A percentile compares a stretch with the other conserved stretches of the same genome.
phyloP scores from a whole-genome alignment of 106 monocot species.

The Platanthera guangdongensis region DNA sequence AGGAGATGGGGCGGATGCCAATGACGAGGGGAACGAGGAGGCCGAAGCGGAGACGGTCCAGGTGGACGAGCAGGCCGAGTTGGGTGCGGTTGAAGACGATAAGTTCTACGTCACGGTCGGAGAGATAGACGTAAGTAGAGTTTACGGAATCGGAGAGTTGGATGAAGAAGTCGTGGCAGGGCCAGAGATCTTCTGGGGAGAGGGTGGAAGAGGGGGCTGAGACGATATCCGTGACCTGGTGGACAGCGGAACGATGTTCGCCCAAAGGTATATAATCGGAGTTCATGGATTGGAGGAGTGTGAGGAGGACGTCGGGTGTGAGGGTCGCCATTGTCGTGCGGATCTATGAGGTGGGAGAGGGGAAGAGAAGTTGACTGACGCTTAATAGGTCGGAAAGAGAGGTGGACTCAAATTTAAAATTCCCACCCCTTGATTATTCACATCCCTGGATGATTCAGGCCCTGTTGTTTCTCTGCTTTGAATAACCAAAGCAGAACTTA shows the following conservation, averaged over 20 bases:
- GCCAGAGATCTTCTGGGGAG: constrained; percentile 66
- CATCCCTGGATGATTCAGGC: no score
- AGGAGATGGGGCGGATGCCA: constrained; percentile 49
- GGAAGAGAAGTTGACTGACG: background rate
- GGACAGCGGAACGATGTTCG: no score
- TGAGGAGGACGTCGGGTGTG: no score
- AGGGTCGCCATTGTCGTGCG: no score
- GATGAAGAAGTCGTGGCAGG: constrained; percentile 62
- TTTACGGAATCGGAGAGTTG: constrained; percentile 88
- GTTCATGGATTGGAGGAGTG: no score
- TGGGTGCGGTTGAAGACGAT: constrained; percentile 57
- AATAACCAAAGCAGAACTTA: no score
- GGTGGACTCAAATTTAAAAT: background rate
- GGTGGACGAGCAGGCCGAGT: constrained; percentile 76
- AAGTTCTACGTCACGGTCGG: constrained; percentile 37
- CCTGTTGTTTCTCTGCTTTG: no score
- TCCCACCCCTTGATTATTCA: background rate
- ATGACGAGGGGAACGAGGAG: constrained; percentile 47
- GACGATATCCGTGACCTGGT: no score
- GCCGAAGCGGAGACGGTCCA: no score
- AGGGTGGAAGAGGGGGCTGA: no score
- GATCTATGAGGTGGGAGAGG: background rate
- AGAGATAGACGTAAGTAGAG: constrained; percentile 86
- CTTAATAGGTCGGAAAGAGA: background rate
- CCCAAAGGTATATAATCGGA: no score